phyloP scores from a whole-genome alignment of 2,329 filamentous ascomycete species.

The Alternaria arbusti region DNA sequence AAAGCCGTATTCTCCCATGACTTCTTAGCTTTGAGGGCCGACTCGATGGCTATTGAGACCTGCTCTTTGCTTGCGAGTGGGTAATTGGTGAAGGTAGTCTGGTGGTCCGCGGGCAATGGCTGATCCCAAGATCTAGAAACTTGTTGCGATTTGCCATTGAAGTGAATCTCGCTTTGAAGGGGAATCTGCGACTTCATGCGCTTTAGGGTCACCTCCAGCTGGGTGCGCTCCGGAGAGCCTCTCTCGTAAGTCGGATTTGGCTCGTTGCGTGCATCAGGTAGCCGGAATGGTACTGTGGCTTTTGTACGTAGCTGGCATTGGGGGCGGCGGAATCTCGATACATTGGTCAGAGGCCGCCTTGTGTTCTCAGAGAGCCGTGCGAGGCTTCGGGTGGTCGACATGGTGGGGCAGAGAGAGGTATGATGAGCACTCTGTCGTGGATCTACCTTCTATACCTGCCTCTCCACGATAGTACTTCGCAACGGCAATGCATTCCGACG shows the following conservation, averaged over 20 bases:
- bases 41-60: conserved; percentile 77
- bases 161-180: conserved; percentile 32
- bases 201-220: conserved; percentile 33
- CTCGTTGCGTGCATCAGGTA: conserved; percentile 37
- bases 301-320: conserved; percentile 31
- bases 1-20: conserved; percentile 87
- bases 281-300: conserved; percentile 36
- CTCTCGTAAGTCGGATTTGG: conserved; percentile 39
- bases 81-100: conserved; percentile 76
- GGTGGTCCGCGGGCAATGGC: conserved; percentile 59
- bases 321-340: conserved; percentile 9
- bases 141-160: conserved; percentile 35
- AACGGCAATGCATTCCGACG: conserved; percentile 3
- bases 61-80: conserved; percentile 78
- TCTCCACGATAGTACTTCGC: not conserved
- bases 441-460: conserved; percentile 5
- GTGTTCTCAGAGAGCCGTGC: conserved; percentile 2
- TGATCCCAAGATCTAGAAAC: conserved; percentile 33
- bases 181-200: conserved; percentile 35
- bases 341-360: conserved; percentile 18
- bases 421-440: not conserved
- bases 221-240: conserved; percentile 33
- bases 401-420: conserved; percentile 5
- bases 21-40: conserved; percentile 80
- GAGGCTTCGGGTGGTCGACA: conserved; percentile 26